Conservation (phyloP, 2,329 filamentous ascomycete genomes). For the Alternaria novae-zelandiae region DNA sequence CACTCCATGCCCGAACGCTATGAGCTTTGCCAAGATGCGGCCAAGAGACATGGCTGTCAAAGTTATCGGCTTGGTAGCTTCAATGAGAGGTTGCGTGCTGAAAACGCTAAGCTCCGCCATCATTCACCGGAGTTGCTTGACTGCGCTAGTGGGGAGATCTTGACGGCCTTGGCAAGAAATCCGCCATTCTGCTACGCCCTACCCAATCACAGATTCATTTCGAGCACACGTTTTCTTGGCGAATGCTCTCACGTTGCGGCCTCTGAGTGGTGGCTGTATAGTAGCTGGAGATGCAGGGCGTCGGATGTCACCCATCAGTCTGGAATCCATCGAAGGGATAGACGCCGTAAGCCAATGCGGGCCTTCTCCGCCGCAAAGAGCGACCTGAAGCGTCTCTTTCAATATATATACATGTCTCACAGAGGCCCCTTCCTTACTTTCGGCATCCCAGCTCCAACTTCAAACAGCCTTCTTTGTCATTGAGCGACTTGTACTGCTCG, state of each 20-base stretch:
- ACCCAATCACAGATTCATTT: constrained; percentile 18
- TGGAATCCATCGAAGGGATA: neutral
- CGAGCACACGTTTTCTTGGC: constrained; percentile 23
- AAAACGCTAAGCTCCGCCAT: neutral
- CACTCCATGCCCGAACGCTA: neutral
- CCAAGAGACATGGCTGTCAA: neutral
- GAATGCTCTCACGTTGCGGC: constrained; percentile 5
- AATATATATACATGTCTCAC: constrained; percentile 29
- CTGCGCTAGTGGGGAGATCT: neutral
- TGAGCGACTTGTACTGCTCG: constrained; percentile 17
- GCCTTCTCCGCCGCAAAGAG: constrained; percentile 15
- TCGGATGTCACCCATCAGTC: constrained; percentile 8
- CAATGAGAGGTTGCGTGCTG: neutral
- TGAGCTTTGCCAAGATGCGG: neutral
- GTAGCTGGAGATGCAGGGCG: constrained; percentile 7
- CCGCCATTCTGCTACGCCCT: neutral
- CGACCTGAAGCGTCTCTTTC: constrained; percentile 18
- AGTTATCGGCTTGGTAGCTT: constrained; percentile 7
- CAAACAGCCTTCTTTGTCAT: constrained; percentile 19
- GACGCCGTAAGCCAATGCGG: constrained; percentile 12
- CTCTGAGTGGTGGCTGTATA: constrained; percentile 18
- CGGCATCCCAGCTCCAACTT: constrained; percentile 24
- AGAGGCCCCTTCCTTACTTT: constrained; percentile 6
- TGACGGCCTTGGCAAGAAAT: neutral
- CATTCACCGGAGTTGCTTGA: neutral